Evolutionary conservation across 2,329 filamentous ascomycete species (phyloP).

Genomic region (Alternaria hordeiaustralica): DNA sequence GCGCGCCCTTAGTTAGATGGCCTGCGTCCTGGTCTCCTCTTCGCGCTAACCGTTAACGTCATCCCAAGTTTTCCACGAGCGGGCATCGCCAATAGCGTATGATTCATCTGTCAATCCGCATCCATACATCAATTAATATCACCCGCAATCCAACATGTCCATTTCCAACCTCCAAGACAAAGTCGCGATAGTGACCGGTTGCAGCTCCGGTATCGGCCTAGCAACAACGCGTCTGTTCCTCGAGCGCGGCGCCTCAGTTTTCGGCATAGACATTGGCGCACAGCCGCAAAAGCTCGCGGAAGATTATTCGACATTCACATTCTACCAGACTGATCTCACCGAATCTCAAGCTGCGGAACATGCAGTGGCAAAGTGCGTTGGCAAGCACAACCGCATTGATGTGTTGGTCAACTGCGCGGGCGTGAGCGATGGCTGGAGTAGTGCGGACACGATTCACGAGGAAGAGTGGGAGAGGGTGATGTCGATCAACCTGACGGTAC

Average conservation of each 20-base stretch:
- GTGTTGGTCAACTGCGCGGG: constrained; percentile 57
- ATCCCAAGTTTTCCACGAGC: constrained; percentile 11
- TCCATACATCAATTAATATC: not conserved
- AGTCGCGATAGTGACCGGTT: constrained; percentile 38
- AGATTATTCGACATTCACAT: constrained; percentile 26
- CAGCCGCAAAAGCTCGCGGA: constrained; percentile 23
- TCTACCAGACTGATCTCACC: constrained; percentile 34
- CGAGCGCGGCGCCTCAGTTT: constrained; percentile 32
- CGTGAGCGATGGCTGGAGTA: constrained; percentile 52
- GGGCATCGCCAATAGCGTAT: not conserved
- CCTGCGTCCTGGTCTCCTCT: not conserved
- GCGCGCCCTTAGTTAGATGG: too few relatives aligned
- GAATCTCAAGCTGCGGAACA: constrained; percentile 26
- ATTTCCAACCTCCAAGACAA: constrained; percentile 33
- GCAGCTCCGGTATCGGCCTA: constrained; percentile 40
- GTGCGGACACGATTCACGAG: constrained; percentile 50
- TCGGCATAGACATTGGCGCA: constrained; percentile 36
- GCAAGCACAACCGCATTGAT: constrained; percentile 42
- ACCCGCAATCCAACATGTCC: constrained; percentile 12
- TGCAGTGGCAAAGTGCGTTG: constrained; percentile 31
- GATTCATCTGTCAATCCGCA: not conserved
- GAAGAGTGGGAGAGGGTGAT: constrained; percentile 52
- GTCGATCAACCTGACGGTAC: constrained; percentile 53
- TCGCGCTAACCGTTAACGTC: constrained; percentile 19
- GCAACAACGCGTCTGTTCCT: constrained; percentile 35